Base-by-base conservation (phyloP, 352 stramenopile genomes). In the Phytophthora podocarpi region DNA sequence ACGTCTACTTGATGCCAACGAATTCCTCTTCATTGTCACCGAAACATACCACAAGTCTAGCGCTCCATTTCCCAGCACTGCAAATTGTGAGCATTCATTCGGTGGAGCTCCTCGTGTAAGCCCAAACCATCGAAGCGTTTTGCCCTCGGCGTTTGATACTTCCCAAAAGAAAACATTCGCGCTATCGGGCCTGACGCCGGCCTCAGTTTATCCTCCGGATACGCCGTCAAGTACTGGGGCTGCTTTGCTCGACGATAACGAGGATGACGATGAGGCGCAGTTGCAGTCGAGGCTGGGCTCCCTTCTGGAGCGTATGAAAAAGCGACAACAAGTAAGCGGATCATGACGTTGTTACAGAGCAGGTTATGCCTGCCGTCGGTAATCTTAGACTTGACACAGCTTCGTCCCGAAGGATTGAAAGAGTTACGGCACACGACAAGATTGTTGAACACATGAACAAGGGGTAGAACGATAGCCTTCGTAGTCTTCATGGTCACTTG, bases 11-110 rank as follows among this genome's bases (percentile, higher is more conserved):
- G 74, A 83, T 32, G 74, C 70, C 32, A 76, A 71, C 32, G 76
- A 87, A 39, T 64, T 86, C 41, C 60, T 88, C 18, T 72, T 78
- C 3, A 66, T 86, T 27, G 67, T 65, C 15, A 59, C 73, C 3
- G 78, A 87, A 42, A 85, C 78, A 24, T 69, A 74, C 27, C 55
- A 84, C 47, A 76, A 80, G 34, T 63, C 50, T 5, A 58, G 35
- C n/a, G 50, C 20, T 30, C 28, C 41, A 43, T 48, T 68, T 26
- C 16, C 48, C 28, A 53, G 30, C 50, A 21, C 39, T 16, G n/a
- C 12, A 27, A 58, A 10, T 40, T 42, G 40, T 11, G 28, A 69
- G 15, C 40, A 59, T 37, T 40, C 16, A 36, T 4, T 48, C 10
- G 51, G 39, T 2, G 40, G 49, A 49, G n/a, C 27, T 47, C 35